Percentiles rank a stretch among this genome's conserved stretches.
Conservation (phyloP, 179 eudicot genomes). For the Carnegiea gigantea region DNA sequence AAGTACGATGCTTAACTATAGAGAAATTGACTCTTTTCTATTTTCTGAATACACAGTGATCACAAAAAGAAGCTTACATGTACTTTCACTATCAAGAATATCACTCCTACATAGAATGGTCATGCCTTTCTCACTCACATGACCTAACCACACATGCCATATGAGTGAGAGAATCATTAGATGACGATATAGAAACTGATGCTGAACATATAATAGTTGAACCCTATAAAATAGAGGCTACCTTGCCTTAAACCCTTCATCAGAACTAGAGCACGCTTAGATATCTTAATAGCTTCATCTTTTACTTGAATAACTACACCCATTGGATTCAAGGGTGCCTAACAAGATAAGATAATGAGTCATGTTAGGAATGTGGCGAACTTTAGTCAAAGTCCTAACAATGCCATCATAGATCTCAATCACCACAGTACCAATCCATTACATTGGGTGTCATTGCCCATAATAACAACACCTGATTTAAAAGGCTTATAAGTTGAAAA, state of each 20-base stretch:
- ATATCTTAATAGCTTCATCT: background rate
- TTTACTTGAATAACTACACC: constrained; percentile 6
- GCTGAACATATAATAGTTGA: background rate
- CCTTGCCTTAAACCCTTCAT: no score
- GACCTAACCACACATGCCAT: background rate
- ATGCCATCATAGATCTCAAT: no score
- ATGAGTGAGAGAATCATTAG: background rate
- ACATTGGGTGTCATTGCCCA: no score
- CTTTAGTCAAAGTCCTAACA: no score
- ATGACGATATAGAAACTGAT: background rate
- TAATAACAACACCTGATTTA: no score
- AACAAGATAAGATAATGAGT: constrained; percentile 5
- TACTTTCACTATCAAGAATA: background rate
- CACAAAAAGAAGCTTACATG: background rate
- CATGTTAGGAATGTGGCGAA: no score
- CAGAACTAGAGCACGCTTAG: background rate
- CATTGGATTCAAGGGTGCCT: constrained; percentile 14
- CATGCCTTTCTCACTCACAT: background rate
- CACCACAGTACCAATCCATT: no score
- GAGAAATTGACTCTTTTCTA: background rate
- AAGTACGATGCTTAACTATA: background rate
- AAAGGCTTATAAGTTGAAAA: no score
- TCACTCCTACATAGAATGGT: background rate
- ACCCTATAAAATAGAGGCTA: background rate
- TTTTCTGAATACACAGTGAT: no score